Conservation (phyloP, 2,329 filamentous ascomycete species). For the Claviceps purpurea region DNA sequence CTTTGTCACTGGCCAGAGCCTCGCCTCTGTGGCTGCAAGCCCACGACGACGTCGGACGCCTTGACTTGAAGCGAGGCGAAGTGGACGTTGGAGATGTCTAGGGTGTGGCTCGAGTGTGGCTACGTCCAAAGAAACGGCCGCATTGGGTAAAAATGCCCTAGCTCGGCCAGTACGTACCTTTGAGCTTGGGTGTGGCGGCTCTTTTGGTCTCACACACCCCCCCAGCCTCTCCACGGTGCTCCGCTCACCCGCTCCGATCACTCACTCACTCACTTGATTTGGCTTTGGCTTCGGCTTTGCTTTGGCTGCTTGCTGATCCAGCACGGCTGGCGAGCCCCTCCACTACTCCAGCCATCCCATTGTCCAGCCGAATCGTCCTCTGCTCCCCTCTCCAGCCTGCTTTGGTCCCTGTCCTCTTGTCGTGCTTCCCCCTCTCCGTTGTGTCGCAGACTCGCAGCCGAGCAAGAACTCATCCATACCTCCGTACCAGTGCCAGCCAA, state of each 20-base stretch:
- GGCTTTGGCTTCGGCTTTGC: not conserved
- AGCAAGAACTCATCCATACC: not conserved
- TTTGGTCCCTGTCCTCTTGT: not conserved
- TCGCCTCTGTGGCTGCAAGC: not conserved
- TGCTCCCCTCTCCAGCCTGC: not conserved
- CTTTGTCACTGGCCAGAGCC: not conserved
- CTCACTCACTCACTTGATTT: not conserved
- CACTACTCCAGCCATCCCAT: not conserved
- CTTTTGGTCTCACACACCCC: not conserved
- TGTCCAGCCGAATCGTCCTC: not conserved
- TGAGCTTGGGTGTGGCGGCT: not conserved
- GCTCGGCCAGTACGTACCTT: too few species aligned
- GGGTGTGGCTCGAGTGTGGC: not conserved
- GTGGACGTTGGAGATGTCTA: not conserved
- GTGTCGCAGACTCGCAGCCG: constrained; percentile 3
- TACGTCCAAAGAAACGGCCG: not conserved
- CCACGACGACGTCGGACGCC: too few species aligned
- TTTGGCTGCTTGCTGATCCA: not conserved
- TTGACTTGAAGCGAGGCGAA: not conserved
- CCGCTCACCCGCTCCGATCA: not conserved
- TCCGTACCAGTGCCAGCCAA: constrained; percentile 2
- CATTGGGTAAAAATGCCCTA: too few species aligned
- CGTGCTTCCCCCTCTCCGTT: not conserved
- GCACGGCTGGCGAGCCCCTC: not conserved
- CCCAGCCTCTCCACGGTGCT: not conserved